A percentile compares a stretch with the other conserved stretches of the same genome.
phyloP scores from a whole-genome alignment of 768 basidiomycete genomes.

The Tulasnella sp. region DNA sequence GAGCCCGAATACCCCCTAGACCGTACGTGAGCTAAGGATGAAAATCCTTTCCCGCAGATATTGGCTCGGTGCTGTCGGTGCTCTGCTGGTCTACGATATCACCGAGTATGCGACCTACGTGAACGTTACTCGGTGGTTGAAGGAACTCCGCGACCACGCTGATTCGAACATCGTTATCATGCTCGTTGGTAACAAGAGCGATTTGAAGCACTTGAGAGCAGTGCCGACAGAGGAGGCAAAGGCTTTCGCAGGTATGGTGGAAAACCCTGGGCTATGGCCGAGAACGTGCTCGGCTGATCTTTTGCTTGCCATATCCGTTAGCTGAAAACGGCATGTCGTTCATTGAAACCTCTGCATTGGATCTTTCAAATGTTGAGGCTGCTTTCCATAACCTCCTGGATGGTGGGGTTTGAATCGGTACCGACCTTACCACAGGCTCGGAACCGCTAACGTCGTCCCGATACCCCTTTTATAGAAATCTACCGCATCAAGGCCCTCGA shows the following conservation, averaged over 20 bases:
- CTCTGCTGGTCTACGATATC: conserved; percentile 89
- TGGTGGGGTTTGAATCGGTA: conserved; percentile 40
- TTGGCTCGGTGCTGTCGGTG: conserved; percentile 93
- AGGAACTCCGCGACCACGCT: conserved; percentile 93
- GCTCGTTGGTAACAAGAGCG: conserved; percentile 97
- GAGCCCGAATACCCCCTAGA: not conserved
- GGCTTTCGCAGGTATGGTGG: conserved; percentile 62
- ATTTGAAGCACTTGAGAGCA: conserved; percentile 94
- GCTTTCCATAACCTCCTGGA: conserved; percentile 96
- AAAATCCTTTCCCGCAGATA: conserved; percentile 48
- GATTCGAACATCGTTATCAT: conserved; percentile 91
- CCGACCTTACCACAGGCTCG: not conserved
- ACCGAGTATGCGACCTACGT: conserved; percentile 90
- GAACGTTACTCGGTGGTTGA: conserved; percentile 92
- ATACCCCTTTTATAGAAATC: conserved; percentile 63
- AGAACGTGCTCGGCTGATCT: not conserved
- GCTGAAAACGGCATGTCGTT: conserved; percentile 89
- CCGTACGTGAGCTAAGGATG: not conserved
- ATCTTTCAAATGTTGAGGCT: conserved; percentile 95
- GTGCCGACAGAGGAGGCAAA: conserved; percentile 98
- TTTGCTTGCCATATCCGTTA: conserved; percentile 30
- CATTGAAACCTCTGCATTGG: conserved; percentile 99
- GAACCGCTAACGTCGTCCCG: not conserved
- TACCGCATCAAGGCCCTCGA: conserved; percentile 96
- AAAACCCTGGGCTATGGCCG: not conserved